Evolutionary conservation across 306 rosid genomes (phyloP).

Genomic region (Amphicarpaea edgeworthii): DNA sequence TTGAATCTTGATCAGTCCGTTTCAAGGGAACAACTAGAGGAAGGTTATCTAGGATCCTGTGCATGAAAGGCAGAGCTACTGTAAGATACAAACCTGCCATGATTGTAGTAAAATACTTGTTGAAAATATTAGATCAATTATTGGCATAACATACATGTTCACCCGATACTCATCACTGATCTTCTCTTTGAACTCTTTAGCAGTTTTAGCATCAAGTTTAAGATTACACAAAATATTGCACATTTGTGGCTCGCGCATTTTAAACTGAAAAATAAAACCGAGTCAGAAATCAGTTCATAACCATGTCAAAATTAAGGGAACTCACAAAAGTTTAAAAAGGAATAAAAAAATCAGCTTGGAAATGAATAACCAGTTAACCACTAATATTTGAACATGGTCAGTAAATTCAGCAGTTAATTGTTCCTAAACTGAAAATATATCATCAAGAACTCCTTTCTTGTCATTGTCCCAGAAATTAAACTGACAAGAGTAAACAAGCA

Average conservation of each 20-base stretch:
- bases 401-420: conserved; percentile 14
- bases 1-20: conserved; percentile 80
- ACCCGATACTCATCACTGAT: conserved; percentile 94
- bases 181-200: conserved; percentile 92
- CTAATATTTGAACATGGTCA: conserved; percentile 1
- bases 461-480: conserved; percentile 9
- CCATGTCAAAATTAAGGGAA: conserved; percentile 22
- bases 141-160: conserved; percentile 74
- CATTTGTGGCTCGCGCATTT: conserved; percentile 94
- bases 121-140: background rate
- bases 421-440: conserved; percentile 27
- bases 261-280: conserved; percentile 66
- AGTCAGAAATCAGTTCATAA: conserved; percentile 36
- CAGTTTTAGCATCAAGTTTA: conserved; percentile 75
- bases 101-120: conserved; percentile 28
- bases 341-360: background rate
- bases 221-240: conserved; percentile 70
- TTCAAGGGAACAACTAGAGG: conserved; percentile 85
- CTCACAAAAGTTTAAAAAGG: background rate
- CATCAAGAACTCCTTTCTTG: conserved; percentile 13
- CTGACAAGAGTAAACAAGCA: conserved; percentile 2
- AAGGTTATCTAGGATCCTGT: conserved; percentile 96
- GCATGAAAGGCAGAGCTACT: conserved; percentile 37
- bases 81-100: conserved; percentile 32
- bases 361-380: conserved; percentile 20